A percentile compares a stretch with the other conserved stretches of the same genome.
Evolutionary conservation across 306 rosid genomes (phyloP).

Genomic region (Casuarina cunninghamiana): DNA sequence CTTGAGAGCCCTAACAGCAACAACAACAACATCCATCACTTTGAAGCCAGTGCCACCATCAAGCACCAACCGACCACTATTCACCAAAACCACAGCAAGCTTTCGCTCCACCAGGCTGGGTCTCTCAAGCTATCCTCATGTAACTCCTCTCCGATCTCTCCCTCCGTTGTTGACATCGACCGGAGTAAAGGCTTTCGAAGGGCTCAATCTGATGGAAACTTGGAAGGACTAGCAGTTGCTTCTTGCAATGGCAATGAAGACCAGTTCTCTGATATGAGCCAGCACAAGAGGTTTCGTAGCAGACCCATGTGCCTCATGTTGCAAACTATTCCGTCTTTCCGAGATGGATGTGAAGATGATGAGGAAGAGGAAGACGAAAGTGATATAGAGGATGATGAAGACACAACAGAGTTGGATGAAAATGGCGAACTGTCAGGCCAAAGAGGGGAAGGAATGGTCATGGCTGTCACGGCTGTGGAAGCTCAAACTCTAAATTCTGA

Average conservation of each 20-base stretch:
- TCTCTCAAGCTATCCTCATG: conserved; percentile 30
- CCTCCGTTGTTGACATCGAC: conserved; percentile 47
- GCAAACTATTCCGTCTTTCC: conserved; percentile 60
- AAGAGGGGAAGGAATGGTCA: conserved; percentile 10
- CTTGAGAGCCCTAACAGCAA: conserved; percentile 47
- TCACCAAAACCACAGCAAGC: conserved; percentile 31
- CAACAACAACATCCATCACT: conserved; percentile 22
- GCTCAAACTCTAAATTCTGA: conserved; percentile 15
- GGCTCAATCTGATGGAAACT: conserved; percentile 83
- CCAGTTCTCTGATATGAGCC: conserved; percentile 15
- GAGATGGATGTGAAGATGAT: conserved; percentile 27
- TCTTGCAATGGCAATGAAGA: conserved; percentile 43
- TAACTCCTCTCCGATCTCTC: conserved; percentile 76
- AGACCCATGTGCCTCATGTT: conserved; percentile 37
- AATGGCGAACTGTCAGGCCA: background rate
- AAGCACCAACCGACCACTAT: conserved; percentile 42
- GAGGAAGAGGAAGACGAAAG: conserved; percentile 48
- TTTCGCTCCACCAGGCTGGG: conserved; percentile 42
- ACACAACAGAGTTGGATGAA: conserved; percentile 18
- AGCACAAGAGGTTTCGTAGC: conserved; percentile 22
- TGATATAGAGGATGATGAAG: conserved; percentile 40
- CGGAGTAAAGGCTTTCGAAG: conserved; percentile 58
- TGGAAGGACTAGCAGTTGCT: conserved; percentile 51
- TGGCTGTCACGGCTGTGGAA: conserved; percentile 18
- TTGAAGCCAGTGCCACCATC: conserved; percentile 31